phyloP scores from a whole-genome alignment of 2,329 filamentous ascomycete species.

The Monascus ruber region DNA sequence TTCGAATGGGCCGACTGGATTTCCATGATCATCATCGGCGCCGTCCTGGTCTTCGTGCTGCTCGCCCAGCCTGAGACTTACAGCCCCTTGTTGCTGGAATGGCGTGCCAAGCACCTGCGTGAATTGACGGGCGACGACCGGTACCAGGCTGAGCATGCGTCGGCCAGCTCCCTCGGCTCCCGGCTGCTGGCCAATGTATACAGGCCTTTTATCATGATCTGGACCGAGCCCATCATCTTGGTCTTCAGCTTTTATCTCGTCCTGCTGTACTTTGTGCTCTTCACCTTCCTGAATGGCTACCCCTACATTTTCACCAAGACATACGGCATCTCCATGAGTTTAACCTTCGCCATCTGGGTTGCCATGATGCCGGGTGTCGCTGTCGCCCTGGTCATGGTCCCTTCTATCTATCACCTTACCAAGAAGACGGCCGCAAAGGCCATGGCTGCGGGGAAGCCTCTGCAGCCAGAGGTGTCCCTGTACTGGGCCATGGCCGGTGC shows the following conservation, averaged over 20 bases:
- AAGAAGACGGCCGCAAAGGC: not conserved
- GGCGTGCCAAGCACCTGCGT: conserved; percentile 15
- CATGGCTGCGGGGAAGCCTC: not conserved
- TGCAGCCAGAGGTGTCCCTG: not conserved
- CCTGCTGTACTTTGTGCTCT: conserved; percentile 43
- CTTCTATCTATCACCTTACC: not conserved
- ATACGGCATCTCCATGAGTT: conserved; percentile 32
- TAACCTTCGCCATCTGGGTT: conserved; percentile 35
- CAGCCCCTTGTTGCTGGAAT: conserved; percentile 14
- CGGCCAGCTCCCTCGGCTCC: not conserved
- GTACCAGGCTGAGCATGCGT: not conserved
- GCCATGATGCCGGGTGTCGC: conserved; percentile 31
- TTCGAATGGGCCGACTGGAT: conserved; percentile 34
- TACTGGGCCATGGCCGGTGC: not conserved
- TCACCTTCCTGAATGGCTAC: conserved; percentile 44
- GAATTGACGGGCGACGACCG: conserved; percentile 6
- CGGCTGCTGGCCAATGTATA: conserved; percentile 11
- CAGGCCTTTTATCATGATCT: conserved; percentile 21
- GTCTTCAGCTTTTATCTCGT: conserved; percentile 41
- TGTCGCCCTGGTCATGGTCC: not conserved
- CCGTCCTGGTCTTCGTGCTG: conserved; percentile 8
- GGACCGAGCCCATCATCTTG: conserved; percentile 29
- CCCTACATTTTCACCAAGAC: conserved; percentile 37
- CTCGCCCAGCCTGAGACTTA: conserved; percentile 22
- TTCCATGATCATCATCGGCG: conserved; percentile 14